Conservation (phyloP, 148 eudicot species). For the Silene latifolia region DNA sequence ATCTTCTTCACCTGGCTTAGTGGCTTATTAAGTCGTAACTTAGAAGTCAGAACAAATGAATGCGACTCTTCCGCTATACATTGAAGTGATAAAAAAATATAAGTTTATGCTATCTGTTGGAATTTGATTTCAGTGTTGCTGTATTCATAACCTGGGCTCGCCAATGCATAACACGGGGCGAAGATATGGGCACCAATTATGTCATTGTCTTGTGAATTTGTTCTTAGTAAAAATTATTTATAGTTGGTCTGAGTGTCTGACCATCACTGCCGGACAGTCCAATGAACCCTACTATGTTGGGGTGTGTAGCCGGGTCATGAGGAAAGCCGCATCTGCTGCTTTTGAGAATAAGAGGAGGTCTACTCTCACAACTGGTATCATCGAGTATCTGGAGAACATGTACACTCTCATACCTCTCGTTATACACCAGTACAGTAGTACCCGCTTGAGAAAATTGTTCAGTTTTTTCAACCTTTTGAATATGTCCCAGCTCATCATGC, state of each 20-base stretch:
- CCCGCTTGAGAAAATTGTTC: neutral
- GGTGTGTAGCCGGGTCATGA: slow-evolving; percentile 87
- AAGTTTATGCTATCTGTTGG: neutral
- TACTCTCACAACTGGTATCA: slow-evolving; percentile 77
- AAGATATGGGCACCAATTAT: slow-evolving; percentile 31
- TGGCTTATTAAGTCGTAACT: no score
- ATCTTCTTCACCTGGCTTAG: no score
- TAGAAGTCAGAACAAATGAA: no score
- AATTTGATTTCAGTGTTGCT: slow-evolving; percentile 58
- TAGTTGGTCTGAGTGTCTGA: neutral
- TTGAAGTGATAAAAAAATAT: neutral
- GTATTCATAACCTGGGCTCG: slow-evolving; percentile 88
- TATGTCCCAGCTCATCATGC: neutral
- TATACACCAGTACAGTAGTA: no score
- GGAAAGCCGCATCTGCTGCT: slow-evolving; percentile 76
- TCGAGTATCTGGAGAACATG: slow-evolving; percentile 82
- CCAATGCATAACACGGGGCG: no score
- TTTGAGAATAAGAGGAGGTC: slow-evolving; percentile 71
- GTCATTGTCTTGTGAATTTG: neutral
- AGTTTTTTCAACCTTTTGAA: neutral
- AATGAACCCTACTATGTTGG: slow-evolving; percentile 56
- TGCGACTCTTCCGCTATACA: neutral
- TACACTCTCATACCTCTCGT: slow-evolving; percentile 4
- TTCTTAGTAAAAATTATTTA: neutral
- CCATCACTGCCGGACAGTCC: slow-evolving; percentile 10